Conservation (phyloP, 225 moss, liverwort and hornwort species). For the Takakia lepidozioides region DNA sequence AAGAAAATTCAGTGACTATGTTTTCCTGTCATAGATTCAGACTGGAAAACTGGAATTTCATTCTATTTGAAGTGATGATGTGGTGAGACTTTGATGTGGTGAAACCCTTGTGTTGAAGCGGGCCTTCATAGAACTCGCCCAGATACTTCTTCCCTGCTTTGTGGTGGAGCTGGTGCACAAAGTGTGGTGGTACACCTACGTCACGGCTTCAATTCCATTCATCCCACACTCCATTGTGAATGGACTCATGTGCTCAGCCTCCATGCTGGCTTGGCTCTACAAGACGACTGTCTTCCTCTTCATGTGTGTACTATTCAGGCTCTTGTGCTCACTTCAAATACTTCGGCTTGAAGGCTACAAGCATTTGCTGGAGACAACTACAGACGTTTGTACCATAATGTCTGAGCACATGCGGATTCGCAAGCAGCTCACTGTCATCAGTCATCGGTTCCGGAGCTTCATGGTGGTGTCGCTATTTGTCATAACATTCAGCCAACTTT, state of each 20-base stretch:
- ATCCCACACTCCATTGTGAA: conserved; percentile 14
- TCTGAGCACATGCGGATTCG: conserved; percentile 82
- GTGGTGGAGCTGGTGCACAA: conserved; percentile 48
- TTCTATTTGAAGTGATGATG: too few species aligned
- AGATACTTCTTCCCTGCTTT: conserved; percentile 52
- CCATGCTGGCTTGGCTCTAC: conserved; percentile 47
- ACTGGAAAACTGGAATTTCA: too few species aligned
- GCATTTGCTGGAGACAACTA: conserved; percentile 60
- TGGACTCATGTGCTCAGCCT: conserved; percentile 16
- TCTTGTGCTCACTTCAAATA: conserved; percentile 89
- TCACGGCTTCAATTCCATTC: conserved; percentile 53
- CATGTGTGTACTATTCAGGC: conserved; percentile 78
- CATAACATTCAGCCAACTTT: conserved; percentile 71
- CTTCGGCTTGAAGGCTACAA: conserved; percentile 76
- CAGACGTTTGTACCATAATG: conserved; percentile 61
- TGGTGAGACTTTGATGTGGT: too few species aligned
- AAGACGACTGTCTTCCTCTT: conserved; percentile 76
- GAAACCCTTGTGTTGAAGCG: too few species aligned
- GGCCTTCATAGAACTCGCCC: conserved; percentile 52
- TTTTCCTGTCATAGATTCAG: too few species aligned
- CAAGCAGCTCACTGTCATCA: conserved; percentile 63
- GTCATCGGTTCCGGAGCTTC: conserved; percentile 74
- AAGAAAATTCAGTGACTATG: too few species aligned
- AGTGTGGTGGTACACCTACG: conserved; percentile 65
- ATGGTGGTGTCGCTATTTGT: conserved; percentile 52